These are phyloP conservation scores for Cicer chorassanicum DNA, from an alignment of 306 rosid species.

Conservation along the genomic window DNA sequence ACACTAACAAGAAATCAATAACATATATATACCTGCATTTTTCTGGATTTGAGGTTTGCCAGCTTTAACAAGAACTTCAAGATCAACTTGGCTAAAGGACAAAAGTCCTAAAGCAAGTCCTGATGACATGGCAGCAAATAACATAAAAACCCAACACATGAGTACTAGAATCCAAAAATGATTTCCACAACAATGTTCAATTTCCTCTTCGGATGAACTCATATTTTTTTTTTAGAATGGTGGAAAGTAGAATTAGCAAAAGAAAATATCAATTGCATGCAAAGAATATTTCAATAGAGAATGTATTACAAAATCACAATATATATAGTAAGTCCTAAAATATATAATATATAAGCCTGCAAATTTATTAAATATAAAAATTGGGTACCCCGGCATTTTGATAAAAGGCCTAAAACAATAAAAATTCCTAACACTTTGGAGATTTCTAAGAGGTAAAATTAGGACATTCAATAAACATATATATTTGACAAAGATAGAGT, in stretches of 20 bases:
- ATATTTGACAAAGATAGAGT: conserved; percentile 3
- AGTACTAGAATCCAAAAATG: conserved; percentile 57
- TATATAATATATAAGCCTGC: conserved; percentile 36
- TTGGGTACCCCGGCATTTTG: conserved; percentile 31
- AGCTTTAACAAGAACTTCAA: conserved; percentile 70
- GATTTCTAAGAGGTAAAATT: conserved; percentile 39
- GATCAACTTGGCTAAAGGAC: conserved; percentile 75
- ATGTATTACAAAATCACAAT: conserved; percentile 13
- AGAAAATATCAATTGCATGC: conserved; percentile 33
- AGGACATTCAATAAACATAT: not conserved
- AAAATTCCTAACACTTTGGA: conserved; percentile 47
- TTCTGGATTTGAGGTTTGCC: conserved; percentile 64
- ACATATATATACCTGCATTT: conserved; percentile 52
- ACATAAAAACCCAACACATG: conserved; percentile 51
- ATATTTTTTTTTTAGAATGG: conserved; percentile 15
- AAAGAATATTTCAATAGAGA: conserved; percentile 30
- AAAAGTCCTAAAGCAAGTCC: conserved; percentile 76
- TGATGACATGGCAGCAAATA: conserved; percentile 63
- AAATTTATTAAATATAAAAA: conserved; percentile 15
- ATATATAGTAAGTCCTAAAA: not conserved
- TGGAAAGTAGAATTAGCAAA: conserved; percentile 1
- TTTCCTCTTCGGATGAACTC: conserved; percentile 33
- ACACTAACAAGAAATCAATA: not conserved
- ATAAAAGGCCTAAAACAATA: conserved; percentile 29
- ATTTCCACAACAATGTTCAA: conserved; percentile 50